Evolutionary conservation across 2,329 filamentous ascomycete species (phyloP).

Genomic region (Pleoardoris graminearum): DNA sequence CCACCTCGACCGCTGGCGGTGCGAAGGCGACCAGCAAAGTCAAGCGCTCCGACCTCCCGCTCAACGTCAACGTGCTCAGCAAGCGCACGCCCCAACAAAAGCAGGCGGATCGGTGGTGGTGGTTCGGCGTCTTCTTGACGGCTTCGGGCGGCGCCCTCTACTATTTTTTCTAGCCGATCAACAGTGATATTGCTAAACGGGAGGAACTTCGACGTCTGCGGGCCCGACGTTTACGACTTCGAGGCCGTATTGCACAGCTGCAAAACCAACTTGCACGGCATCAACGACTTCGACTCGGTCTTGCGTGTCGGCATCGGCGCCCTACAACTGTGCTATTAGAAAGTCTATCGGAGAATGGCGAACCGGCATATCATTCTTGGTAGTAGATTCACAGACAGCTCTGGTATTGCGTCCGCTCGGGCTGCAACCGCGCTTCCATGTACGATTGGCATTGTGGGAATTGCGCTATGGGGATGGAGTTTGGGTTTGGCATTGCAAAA

Average conservation of each 20-base stretch:
- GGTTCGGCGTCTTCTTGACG: constrained; percentile 54
- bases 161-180: constrained; percentile 50
- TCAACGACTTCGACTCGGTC: neutral
- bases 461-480: neutral
- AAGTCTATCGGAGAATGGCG: neutral
- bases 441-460: neutral
- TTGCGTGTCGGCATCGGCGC: neutral
- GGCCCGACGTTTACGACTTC: neutral
- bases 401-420: neutral
- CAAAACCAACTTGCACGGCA: neutral
- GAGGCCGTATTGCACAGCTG: neutral
- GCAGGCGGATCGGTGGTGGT: constrained; percentile 54
- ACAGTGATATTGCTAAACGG: neutral
- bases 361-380: neutral
- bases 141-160: constrained; percentile 54
- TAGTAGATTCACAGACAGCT: neutral
- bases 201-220: neutral
- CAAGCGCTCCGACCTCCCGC: constrained; percentile 43
- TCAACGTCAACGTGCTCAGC: constrained; percentile 46
- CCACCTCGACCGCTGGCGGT: constrained; percentile 41
- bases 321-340: neutral
- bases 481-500: neutral
- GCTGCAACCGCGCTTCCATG: neutral
- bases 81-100: constrained; percentile 42
- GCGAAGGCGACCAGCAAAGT: constrained; percentile 42